Evolutionary conservation across 768 basidiomycete genomes (phyloP), one percentile per base, ranked within the genome.

Genomic region (Leccinum sublutescens): DNA sequence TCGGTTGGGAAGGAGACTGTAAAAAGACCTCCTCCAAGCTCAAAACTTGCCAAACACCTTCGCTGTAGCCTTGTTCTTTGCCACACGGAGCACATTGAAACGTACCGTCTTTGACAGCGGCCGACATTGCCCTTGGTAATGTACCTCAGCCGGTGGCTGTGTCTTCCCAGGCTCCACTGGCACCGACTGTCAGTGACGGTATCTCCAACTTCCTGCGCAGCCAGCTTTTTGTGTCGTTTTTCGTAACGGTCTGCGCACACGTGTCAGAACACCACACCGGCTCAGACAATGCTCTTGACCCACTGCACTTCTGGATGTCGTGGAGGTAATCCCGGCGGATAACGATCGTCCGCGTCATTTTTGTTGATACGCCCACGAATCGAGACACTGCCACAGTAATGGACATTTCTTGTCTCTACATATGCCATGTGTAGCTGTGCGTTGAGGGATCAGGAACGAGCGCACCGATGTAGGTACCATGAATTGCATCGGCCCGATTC

Each of bases 281-380:
- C 23, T 45, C 55, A 27, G 56, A 53, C 11, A 25, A 21, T 12
- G 48, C n/a, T 23, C 34, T 48, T 6, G 17, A 84, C 91, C 73
- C 75, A 94, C 92, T 91, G 85, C 98, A 99, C 84, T 99, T 99
- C 66, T 95, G 93, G 76, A 99, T 85, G 80, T 95, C 98, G 80
- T 95, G 93, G 51, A 95, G 85, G 78, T 93, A 93, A 78, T 94
- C 91, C 65, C 91, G 82, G 64, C 97, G 95, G 79, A 99, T 94
- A 79, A 98, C 86, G 74, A 98, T 84, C 60, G 97, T 98, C 74
- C 96, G 93, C 75, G 90, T 96, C 97, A 99, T 98, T 85, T 99
- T 99, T 50, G 95, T 97, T 55, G 96, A 98, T 62, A 98, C 97
- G 95, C 57, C 97, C 97, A 74, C 97, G 96, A 76, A 99, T 99